These are phyloP conservation scores for Alternaria sp. DNA, from an alignment of 2,329 filamentous ascomycete species.

Conservation along the genomic window DNA sequence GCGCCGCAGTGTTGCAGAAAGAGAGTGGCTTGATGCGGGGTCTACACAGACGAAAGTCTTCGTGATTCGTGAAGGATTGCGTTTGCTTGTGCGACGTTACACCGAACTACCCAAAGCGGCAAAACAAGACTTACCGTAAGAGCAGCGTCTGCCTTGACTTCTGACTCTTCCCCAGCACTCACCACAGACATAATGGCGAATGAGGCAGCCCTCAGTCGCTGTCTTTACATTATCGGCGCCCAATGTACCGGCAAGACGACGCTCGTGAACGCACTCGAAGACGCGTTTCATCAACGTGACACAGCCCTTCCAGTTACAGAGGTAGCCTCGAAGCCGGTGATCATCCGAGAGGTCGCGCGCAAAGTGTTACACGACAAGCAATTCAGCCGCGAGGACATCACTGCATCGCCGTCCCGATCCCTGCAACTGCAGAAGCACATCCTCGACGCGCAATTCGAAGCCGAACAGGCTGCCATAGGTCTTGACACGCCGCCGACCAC, in stretches of 20 bases:
- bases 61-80: constrained; percentile 15
- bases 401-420: constrained; percentile 29
- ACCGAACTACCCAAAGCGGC: not conserved
- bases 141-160: not conserved
- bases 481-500: not conserved
- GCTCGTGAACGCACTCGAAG: constrained; percentile 46
- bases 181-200: not conserved
- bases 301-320: not conserved
- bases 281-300: constrained; percentile 16
- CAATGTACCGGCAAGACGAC: constrained; percentile 58
- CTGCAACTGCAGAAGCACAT: constrained; percentile 50
- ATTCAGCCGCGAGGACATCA: constrained; percentile 48
- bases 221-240: constrained; percentile 54
- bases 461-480: constrained; percentile 30
- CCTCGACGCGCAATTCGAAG: constrained; percentile 44
- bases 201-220: not conserved
- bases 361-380: constrained; percentile 41
- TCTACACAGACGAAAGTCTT: not conserved
- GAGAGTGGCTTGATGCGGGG: not conserved
- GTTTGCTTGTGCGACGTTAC: not conserved
- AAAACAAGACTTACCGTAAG: constrained; percentile 18
- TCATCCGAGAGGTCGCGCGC: constrained; percentile 51
- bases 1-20: not conserved
- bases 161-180: not conserved
- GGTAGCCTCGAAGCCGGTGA: not conserved